phyloP scores from a whole-genome alignment of 441 rosid genomes.

The Corymbia citriodora region DNA sequence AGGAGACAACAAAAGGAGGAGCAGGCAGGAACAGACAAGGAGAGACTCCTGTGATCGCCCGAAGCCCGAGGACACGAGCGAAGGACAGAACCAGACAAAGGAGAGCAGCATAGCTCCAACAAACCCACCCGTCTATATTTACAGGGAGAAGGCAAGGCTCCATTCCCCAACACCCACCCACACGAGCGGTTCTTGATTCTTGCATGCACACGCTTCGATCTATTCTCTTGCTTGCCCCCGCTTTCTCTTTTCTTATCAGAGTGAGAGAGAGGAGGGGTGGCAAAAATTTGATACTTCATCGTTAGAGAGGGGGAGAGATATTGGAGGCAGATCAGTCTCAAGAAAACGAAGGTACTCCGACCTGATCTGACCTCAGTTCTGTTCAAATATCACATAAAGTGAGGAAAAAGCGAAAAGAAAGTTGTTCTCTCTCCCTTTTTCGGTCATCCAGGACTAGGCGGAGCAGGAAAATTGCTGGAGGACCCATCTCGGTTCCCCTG shows the following conservation, averaged over 20 bases:
- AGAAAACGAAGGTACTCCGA: not conserved
- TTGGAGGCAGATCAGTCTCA: constrained; percentile 10
- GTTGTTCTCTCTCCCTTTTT: not conserved
- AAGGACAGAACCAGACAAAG: not conserved
- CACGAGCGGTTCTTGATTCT: constrained; percentile 56
- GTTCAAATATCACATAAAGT: not conserved
- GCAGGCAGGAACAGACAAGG: not conserved
- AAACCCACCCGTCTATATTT: not conserved
- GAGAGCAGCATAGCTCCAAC: not conserved
- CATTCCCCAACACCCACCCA: constrained; percentile 33
- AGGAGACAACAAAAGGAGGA: not conserved
- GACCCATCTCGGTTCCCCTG: not conserved
- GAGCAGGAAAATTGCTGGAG: not conserved
- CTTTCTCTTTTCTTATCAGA: not conserved
- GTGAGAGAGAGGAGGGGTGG: not conserved
- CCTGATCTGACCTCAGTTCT: not conserved
- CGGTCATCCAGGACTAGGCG: not conserved
- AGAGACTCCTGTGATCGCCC: not conserved
- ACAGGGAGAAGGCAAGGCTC: not conserved
- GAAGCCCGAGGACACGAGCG: not conserved
- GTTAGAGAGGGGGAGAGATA: not conserved
- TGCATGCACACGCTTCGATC: constrained; percentile 19
- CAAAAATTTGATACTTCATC: not conserved
- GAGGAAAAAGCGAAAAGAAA: not conserved
- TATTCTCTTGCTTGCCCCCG: not conserved